Conservation (phyloP, 1,284 basidiomycete species). For the Malassezia furfur region DNA sequence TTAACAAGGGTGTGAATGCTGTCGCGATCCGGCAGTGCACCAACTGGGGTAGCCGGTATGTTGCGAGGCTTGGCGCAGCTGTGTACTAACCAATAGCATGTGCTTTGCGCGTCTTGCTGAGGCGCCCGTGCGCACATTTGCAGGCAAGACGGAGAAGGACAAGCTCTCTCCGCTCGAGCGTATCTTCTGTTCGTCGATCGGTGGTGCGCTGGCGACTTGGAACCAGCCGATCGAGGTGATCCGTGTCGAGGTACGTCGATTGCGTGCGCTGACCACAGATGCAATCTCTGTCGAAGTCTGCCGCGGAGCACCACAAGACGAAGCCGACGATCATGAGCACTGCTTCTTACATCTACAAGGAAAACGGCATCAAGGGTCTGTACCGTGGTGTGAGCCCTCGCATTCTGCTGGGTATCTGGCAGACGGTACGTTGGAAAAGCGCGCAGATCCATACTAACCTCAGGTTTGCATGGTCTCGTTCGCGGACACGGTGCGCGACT, state of each 20-base stretch:
- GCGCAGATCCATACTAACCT: not conserved
- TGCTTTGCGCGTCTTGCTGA: conserved; percentile 93
- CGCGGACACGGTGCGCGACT: conserved; percentile 68
- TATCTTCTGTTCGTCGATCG: conserved; percentile 78
- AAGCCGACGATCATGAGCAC: conserved; percentile 85
- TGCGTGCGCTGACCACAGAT: conserved; percentile 55
- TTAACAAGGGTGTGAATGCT: conserved; percentile 99
- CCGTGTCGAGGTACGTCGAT: conserved; percentile 58
- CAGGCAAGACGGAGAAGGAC: conserved; percentile 65
- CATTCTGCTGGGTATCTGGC: conserved; percentile 91
- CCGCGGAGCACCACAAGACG: conserved; percentile 63
- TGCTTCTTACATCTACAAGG: conserved; percentile 80
- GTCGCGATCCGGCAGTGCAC: conserved; percentile 90
- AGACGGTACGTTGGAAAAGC: conserved; percentile 55
- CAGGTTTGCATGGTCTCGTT: conserved; percentile 89
- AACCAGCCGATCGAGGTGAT: conserved; percentile 99
- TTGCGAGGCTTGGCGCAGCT: conserved; percentile 14
- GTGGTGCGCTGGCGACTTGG: conserved; percentile 92
- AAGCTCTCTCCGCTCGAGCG: conserved; percentile 71
- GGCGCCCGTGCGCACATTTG: conserved; percentile 63
- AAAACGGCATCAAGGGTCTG: conserved; percentile 90
- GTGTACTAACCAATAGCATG: conserved; percentile 57
- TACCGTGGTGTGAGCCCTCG: conserved; percentile 96
- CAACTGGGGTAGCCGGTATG: conserved; percentile 94
- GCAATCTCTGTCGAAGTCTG: conserved; percentile 90